Base-by-base conservation (phyloP, 371 early-diverging fungal species). In the Caulochytrium protostelioides region DNA sequence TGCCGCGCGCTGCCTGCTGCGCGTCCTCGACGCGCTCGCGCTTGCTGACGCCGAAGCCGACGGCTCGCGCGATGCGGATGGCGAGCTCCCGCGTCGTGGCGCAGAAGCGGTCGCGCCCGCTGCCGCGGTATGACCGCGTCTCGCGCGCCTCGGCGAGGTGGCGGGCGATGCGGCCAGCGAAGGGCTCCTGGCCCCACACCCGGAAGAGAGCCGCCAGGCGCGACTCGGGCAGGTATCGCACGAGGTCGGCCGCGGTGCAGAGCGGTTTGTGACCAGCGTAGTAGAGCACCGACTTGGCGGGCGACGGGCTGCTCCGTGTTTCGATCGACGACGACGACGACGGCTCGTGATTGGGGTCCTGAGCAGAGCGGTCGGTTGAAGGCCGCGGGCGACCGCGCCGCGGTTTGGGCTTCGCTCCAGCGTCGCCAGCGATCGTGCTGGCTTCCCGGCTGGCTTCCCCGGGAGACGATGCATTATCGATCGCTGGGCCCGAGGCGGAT, bases 341-440 rank as follows among this genome's bases (percentile, higher is more conserved):
- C 58, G 24, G 60, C 57, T 2, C 62, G 65, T n/a, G 69, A 59
- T 6, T 67, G 52, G 0, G 64, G 57, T 23, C 57, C 47, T 8
- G 25, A 55, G 21, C 6, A 59, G 46, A 0, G 38, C 30, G 7
- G 37, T 34, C 32, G 55, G 54, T 8, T 56, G 17, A 2, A 32
- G 22, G 34, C 13, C 13, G 4, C 33, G 14, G 18, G 32, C 24
- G 30, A 16, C 5, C 13, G 15, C 30, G 19, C 22, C 4, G 22
- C 28, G n/a, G 40, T 24, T 22, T 48, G 41, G 25, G 57, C 59
- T 34, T 71, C 34, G 37, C 47, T 16, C 55, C 26, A 0, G 41
- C 41, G 28, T 49, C 48, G 24, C 55, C 59, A 0, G 55, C 46
- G 22, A 54, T 19, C 0, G 26, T 32, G 28, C 24, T 12, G 4